These are phyloP conservation scores for Schrenkiella parvula DNA, from an alignment of 345 rosid species.

Conservation along the genomic window DNA sequence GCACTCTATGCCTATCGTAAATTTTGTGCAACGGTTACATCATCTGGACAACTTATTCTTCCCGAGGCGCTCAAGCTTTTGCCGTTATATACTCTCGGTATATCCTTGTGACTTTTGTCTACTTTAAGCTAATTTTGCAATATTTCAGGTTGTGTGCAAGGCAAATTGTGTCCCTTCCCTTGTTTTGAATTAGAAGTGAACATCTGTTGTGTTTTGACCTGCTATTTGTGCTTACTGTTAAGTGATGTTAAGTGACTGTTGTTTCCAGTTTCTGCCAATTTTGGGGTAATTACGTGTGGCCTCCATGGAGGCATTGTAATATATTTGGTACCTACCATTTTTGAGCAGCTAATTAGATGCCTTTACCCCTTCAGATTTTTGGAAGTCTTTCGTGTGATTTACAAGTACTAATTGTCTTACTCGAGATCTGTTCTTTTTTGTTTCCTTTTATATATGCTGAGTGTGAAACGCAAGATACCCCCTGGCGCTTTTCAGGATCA, in stretches of 20 bases:
- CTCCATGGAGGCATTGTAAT: not conserved
- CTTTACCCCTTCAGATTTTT: not conserved
- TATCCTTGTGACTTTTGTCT: slow-evolving; percentile 4
- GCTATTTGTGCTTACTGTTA: not conserved
- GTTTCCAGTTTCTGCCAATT: not conserved
- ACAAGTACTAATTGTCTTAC: not conserved
- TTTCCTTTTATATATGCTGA: not conserved
- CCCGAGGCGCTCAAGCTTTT: slow-evolving; percentile 97
- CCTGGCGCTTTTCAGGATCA: not conserved
- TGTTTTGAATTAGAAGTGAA: not conserved
- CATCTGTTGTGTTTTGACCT: not conserved
- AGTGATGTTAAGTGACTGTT: not conserved
- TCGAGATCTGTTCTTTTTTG: not conserved
- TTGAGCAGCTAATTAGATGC: not conserved
- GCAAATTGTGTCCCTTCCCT: not conserved
- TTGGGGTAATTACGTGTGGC: not conserved
- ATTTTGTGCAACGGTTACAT: slow-evolving; percentile 94
- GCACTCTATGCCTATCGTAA: slow-evolving; percentile 85
- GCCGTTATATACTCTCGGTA: slow-evolving; percentile 92
- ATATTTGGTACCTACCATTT: not conserved
- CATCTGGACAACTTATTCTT: slow-evolving; percentile 93
- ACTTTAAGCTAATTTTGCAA: not conserved
- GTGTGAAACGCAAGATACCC: not conserved
- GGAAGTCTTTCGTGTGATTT: not conserved
- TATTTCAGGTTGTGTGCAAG: not conserved